Conservation (phyloP, 169 alveolate species). For the Plasmodium coatneyi region DNA sequence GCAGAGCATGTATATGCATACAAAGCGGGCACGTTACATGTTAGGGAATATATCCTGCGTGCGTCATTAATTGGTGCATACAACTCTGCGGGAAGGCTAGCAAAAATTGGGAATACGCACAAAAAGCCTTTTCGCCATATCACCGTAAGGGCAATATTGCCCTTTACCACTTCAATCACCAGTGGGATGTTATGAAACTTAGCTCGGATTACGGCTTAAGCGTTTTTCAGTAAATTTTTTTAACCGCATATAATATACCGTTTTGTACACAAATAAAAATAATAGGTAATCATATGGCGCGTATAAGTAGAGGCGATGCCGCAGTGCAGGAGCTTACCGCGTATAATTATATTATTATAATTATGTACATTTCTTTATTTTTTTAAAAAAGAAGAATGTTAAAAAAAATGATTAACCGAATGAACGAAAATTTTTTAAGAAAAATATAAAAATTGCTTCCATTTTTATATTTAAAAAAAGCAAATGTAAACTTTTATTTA, state of each 20-base stretch:
- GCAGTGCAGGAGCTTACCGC: background rate
- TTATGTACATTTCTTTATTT: background rate
- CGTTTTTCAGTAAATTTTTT: background rate
- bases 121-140: background rate
- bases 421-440: conserved; percentile 5
- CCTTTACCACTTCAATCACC: conserved; percentile 60
- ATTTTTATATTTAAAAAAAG: conserved; percentile 13
- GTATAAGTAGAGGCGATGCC: background rate
- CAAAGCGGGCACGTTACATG: background rate
- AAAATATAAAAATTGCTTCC: background rate
- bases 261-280: background rate
- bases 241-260: background rate
- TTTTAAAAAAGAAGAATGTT: background rate
- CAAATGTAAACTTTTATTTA: conserved; percentile 7
- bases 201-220: background rate
- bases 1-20: background rate
- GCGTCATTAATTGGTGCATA: background rate
- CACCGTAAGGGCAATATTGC: background rate
- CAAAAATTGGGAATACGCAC: background rate
- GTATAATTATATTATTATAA: background rate
- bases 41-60: background rate
- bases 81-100: background rate
- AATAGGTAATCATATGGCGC: background rate
- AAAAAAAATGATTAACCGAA: background rate
- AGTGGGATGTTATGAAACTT: background rate